These are phyloP conservation scores for Petasospora fabianii DNA, from an alignment of 1,139 yeast genomes.

Conservation along the genomic window DNA sequence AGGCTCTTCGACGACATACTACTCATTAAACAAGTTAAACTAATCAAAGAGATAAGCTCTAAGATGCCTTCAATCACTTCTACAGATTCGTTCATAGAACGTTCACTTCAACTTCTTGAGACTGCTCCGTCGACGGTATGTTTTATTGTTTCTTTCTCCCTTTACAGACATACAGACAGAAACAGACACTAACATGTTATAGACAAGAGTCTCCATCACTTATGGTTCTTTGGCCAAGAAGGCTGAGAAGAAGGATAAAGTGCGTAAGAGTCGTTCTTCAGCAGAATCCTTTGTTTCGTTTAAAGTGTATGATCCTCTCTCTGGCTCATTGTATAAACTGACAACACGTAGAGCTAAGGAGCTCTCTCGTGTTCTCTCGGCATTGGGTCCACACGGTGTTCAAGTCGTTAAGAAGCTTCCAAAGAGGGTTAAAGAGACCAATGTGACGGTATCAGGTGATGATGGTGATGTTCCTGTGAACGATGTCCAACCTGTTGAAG, in stretches of 20 bases:
- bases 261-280: slow-evolving; percentile 19
- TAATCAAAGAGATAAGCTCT: too few species aligned
- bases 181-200: too few species aligned
- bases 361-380: slow-evolving; percentile 70
- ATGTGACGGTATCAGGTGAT: too few species aligned
- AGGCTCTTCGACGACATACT: too few species aligned
- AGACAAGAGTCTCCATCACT: slow-evolving; percentile 45
- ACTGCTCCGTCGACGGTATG: slow-evolving; percentile 46
- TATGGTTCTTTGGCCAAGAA: slow-evolving; percentile 35
- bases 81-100: slow-evolving; percentile 48
- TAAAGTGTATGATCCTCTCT: slow-evolving; percentile 67
- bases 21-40: too few species aligned
- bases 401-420: slow-evolving; percentile 35
- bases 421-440: too few species aligned
- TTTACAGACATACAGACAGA: slow-evolving; percentile 3
- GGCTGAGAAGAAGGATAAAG: slow-evolving; percentile 29
- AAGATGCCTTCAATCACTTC: slow-evolving; percentile 37
- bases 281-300: slow-evolving; percentile 43
- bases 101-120: slow-evolving; percentile 42
- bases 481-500: slow-evolving; percentile 11
- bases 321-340: slow-evolving; percentile 64
- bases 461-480: too few species aligned
- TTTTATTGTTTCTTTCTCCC: slow-evolving; percentile 1
- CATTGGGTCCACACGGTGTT: slow-evolving; percentile 84
- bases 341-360: slow-evolving; percentile 69